Evolutionary conservation across 495 filamentous ascomycete genomes (phyloP), one percentile per base, ranked within the genome.

Genomic region (Terfezia claveryi): DNA sequence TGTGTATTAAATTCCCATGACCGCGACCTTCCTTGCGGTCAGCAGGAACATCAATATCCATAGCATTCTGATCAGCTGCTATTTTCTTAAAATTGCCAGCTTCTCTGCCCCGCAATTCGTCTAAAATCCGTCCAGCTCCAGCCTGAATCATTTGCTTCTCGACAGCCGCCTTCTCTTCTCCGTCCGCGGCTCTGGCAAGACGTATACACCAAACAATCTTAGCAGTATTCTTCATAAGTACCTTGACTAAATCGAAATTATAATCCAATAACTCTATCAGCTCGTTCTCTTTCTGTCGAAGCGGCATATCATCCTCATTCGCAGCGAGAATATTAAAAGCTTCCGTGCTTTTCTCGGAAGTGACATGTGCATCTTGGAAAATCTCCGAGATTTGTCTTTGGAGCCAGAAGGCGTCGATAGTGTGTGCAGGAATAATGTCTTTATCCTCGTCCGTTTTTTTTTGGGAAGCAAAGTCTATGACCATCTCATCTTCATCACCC

Each of bases 261-360:
- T 92, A 99, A 61, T 96, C 88, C 58, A 99, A 94, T 0, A 96
- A 77, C 62, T 95, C 92, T 81, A 95, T 95, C 52, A 99, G 71
- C 53, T 96, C 92, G 64, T 99, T 99, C 65, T 99, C 91, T 58
- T 94, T 86, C 59, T 99, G 89, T 58, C 88, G 80, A 20, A 94
- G 70, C 10, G 82, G 75, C 61, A 80, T 84, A 59, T 88, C 84
- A 59, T 92, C 82, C 37, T 92, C 87, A 1, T 79, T 73, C 5
- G 80, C 85, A 36, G 79, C 79, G 17, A 99, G 72, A 44, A 91
- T 88, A 36, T 83, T 77, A 17, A 96, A 72, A 0, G 84, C 87
- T 57, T 82, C 72, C 49, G 77, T 72, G 2, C 91, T 86, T 67
- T 94, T 94, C 59, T 86, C 82, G 57, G 93, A 86, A 58, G 93